Base-by-base conservation (phyloP, 352 stramenopile genomes). In the Pythium brachiatum region DNA sequence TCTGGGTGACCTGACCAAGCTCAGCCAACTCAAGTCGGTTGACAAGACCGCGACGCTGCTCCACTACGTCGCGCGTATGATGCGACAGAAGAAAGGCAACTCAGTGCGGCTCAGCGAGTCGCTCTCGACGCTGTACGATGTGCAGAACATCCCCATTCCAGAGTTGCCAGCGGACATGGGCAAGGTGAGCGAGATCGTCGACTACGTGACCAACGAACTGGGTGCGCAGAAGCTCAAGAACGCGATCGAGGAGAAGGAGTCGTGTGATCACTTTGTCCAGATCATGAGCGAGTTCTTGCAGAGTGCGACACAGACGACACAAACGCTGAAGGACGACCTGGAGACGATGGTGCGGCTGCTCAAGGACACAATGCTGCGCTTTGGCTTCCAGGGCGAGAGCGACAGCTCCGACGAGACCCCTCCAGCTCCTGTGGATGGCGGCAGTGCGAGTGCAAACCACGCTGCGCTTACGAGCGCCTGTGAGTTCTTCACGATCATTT, bases 71-170 rank as follows among this genome's bases (percentile, higher is more conserved):
- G 81, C 82, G 9, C 74, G 81, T 0, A 88, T 90, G 74, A 60
- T 90, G 15, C 83, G 81, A 0, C 56, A 75, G 47, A 92, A 92
- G 63, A 89, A 85, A 27, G 72, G 78, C 12, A 88, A 90, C 34
- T 57, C 76, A 2, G 72, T 90, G 57, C 72, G 77, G 4, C 64
- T 92, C 0, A 74, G 81, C 15, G 80, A 92, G 48, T 79, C 81
- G 8, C 69, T 92, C 20, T 58, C 74, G 9, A 89, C 80, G 11
- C 61, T 92, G 11, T 90, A 90, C 34, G 79, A 89, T 9, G 80
- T 92, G 6, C 83, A 92, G 52, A 92, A 80, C 55, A 88, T 92
- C 20, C 70, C 81, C 1, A 92, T 92, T 23, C 72, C 80, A 0
- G 83, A 92, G 58, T 61, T 92, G n/a, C 80, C 81, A 7, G 76